Evolutionary conservation across 2,329 filamentous ascomycete species (phyloP).

Genomic region (Scedosporium minutisporum): DNA sequence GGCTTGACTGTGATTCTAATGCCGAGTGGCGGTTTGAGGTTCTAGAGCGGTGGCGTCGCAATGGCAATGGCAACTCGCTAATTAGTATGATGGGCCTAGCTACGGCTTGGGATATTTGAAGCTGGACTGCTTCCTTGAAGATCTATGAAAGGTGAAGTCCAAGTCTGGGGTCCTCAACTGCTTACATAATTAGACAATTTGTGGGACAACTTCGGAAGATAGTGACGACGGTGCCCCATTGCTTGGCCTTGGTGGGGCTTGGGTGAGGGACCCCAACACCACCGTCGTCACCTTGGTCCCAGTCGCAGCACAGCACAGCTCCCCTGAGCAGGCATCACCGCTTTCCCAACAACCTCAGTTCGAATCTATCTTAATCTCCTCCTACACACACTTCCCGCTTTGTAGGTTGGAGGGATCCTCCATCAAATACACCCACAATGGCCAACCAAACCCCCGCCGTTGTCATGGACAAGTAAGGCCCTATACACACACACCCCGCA

Average conservation of each 20-base stretch:
- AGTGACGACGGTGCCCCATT: not conserved
- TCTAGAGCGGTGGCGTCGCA: no score
- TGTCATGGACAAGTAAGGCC: conserved; percentile 99
- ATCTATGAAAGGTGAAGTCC: not conserved
- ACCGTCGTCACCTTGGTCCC: conserved; percentile 5
- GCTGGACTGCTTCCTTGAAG: not conserved
- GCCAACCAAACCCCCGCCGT: conserved; percentile 98
- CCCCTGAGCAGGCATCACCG: conserved; percentile 3
- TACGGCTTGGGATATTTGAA: no score
- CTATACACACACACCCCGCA: conserved; percentile 22
- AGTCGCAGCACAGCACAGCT: not conserved
- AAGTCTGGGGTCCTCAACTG: not conserved
- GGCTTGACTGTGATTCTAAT: no score
- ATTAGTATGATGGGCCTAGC: no score
- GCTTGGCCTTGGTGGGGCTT: conserved; percentile 1
- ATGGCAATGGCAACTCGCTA: no score
- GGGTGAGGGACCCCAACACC: conserved; percentile 1
- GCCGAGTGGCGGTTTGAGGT: no score
- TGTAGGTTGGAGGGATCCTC: conserved; percentile 1
- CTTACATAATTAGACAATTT: not conserved
- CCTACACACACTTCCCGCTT: not conserved
- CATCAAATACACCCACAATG: conserved; percentile 42
- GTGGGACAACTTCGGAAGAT: conserved; percentile 6
- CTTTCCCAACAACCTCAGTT: not conserved
- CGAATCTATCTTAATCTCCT: not conserved